Conservation (phyloP, 495 filamentous ascomycete species). For the Bombardia bombarda region DNA sequence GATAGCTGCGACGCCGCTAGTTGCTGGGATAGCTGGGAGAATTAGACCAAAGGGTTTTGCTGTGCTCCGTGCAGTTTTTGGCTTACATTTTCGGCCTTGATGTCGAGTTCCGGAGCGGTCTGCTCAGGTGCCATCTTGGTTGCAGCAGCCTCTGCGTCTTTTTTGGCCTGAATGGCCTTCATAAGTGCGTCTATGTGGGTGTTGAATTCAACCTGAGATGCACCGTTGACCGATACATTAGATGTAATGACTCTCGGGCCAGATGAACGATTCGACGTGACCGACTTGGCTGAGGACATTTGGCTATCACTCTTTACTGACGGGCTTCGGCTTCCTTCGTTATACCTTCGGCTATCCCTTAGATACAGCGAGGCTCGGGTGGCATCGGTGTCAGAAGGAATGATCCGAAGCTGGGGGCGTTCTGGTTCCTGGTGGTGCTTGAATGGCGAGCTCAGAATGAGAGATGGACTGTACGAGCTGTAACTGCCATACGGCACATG, state of each 20-base stretch:
- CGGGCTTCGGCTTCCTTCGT: conserved; percentile 23
- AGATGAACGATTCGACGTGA: conserved; percentile 6
- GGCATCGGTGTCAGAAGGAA: conserved; percentile 3
- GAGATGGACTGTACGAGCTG: conserved; percentile 23
- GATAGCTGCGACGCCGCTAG: background rate
- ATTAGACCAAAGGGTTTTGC: too few species aligned
- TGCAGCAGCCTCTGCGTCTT: conserved; percentile 22
- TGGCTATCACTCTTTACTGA: conserved; percentile 33
- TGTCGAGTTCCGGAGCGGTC: background rate
- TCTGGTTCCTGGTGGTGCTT: conserved; percentile 29
- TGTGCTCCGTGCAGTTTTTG: background rate
- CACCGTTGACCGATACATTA: conserved; percentile 16
- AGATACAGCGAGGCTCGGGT: conserved; percentile 6
- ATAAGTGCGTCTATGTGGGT: conserved; percentile 87
- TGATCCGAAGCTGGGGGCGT: conserved; percentile 16
- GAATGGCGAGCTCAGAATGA: conserved; percentile 21
- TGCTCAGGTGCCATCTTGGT: conserved; percentile 1
- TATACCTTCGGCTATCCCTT: conserved; percentile 6
- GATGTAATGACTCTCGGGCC: conserved; percentile 17
- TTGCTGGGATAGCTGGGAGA: background rate
- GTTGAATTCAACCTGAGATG: conserved; percentile 50
- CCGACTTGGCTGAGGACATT: conserved; percentile 10
- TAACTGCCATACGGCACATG: conserved; percentile 25
- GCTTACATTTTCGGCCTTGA: conserved; percentile 7
- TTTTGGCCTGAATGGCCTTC: conserved; percentile 79